Evolutionary conservation across 164 flowering plant species (phyloP).

Genomic region (Piper longum): DNA sequence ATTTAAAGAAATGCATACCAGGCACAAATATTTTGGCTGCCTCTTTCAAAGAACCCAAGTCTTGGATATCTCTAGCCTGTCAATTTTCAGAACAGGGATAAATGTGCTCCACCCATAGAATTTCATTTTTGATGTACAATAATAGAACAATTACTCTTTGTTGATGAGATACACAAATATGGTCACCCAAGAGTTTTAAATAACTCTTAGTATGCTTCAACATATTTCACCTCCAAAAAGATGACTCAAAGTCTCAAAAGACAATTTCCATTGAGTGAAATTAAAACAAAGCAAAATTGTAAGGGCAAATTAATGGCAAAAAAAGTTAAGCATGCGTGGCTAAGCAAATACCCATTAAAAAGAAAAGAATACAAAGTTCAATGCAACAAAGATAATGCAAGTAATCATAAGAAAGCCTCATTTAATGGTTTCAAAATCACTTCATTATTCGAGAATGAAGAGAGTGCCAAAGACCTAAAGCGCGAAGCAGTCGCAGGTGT

Average conservation of each 20-base stretch:
- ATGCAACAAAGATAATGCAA: no score
- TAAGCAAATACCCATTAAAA: no score
- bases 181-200: not conserved
- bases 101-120: not conserved
- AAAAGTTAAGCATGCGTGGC: no score
- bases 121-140: not conserved
- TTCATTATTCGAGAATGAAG: no score
- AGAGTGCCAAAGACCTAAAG: no score
- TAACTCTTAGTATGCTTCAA: not conserved
- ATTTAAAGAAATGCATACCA: constrained; percentile 20
- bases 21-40: constrained; percentile 85
- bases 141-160: not conserved
- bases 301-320: no score
- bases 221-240: not conserved
- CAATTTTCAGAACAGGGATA: not conserved
- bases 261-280: no score
- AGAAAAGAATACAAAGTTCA: no score
- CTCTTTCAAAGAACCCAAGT: constrained; percentile 73
- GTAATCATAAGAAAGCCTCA: no score
- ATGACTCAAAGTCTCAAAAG: not conserved
- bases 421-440: no score
- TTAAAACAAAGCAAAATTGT: no score
- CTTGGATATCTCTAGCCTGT: constrained; percentile 75
- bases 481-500: no score
- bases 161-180: not conserved